Evolutionary conservation across 805 yeast genomes (phyloP).

Genomic region (Hanseniaspora osmophila): DNA sequence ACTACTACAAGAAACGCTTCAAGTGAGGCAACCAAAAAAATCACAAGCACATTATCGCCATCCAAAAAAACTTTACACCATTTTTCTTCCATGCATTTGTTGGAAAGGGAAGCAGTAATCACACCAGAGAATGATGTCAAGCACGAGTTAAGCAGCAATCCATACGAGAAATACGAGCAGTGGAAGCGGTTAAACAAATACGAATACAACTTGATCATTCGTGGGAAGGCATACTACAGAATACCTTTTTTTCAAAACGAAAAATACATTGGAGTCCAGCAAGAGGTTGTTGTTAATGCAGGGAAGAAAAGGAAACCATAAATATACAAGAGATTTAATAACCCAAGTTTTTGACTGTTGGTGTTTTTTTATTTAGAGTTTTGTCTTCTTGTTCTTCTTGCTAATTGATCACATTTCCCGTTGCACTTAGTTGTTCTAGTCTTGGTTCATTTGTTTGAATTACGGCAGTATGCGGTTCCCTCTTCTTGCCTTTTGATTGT

Average conservation of each 20-base stretch:
- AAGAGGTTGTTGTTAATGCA: slow-evolving; percentile 45
- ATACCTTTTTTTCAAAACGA: slow-evolving; percentile 46
- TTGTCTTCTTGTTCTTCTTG: too few relatives aligned
- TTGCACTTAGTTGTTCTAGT: too few relatives aligned
- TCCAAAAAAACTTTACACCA: not conserved
- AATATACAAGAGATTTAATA: not conserved
- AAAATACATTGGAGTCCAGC: slow-evolving; percentile 48
- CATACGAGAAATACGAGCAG: slow-evolving; percentile 24
- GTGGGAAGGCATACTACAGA: slow-evolving; percentile 70
- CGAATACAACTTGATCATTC: slow-evolving; percentile 73
- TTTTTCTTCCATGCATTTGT: too few relatives aligned
- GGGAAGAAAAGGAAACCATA: slow-evolving; percentile 1
- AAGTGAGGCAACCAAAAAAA: not conserved
- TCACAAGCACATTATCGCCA: not conserved
- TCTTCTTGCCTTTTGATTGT: too few relatives aligned
- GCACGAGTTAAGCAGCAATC: not conserved
- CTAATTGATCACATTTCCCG: too few relatives aligned
- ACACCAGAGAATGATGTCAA: too few relatives aligned
- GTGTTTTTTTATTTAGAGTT: too few relatives aligned
- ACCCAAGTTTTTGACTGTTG: too few relatives aligned
- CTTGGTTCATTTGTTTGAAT: too few relatives aligned
- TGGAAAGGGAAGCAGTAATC: too few relatives aligned
- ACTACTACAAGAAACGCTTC: not conserved
- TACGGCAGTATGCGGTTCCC: too few relatives aligned
- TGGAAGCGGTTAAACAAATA: slow-evolving; percentile 66